Percentiles rank a stretch among this genome's conserved stretches.
These are phyloP conservation scores for Candida sphagnicola DNA, from an alignment of 805 yeast species.

Conservation along the genomic window DNA sequence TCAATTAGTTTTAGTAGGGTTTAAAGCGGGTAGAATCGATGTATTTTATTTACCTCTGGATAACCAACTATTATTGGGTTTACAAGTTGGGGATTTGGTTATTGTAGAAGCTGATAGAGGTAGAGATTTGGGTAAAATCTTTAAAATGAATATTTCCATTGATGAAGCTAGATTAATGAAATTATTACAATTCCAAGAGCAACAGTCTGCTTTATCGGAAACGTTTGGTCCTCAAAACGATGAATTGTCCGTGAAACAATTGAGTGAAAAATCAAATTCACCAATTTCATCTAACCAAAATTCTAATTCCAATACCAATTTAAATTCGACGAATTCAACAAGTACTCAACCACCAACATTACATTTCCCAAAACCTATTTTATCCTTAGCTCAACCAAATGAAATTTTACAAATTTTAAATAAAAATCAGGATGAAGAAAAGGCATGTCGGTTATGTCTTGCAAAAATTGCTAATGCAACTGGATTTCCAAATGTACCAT, in stretches of 20 bases:
- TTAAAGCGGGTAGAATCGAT: conserved; percentile 77
- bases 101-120: conserved; percentile 86
- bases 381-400: conserved; percentile 56
- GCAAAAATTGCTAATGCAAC: conserved; percentile 47
- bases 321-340: conserved; percentile 9
- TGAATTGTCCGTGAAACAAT: conserved; percentile 22
- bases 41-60: conserved; percentile 58
- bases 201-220: conserved; percentile 56
- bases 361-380: conserved; percentile 64
- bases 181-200: conserved; percentile 64
- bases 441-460: conserved; percentile 60
- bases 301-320: neutral
- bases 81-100: conserved; percentile 61
- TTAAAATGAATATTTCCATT: conserved; percentile 50
- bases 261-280: conserved; percentile 12
- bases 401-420: conserved; percentile 57
- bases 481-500: conserved; percentile 5
- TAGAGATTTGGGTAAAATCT: conserved; percentile 66
- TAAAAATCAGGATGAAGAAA: conserved; percentile 66
- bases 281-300: conserved; percentile 1
- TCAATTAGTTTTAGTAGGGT: conserved; percentile 60
- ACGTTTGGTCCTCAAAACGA: conserved; percentile 14
- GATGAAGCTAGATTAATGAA: conserved; percentile 69
- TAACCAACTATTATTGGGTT: conserved; percentile 13
- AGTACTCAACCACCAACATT: conserved; percentile 38